Base-by-base conservation (phyloP, 345 rosid genomes). In the Adansonia digitata region DNA sequence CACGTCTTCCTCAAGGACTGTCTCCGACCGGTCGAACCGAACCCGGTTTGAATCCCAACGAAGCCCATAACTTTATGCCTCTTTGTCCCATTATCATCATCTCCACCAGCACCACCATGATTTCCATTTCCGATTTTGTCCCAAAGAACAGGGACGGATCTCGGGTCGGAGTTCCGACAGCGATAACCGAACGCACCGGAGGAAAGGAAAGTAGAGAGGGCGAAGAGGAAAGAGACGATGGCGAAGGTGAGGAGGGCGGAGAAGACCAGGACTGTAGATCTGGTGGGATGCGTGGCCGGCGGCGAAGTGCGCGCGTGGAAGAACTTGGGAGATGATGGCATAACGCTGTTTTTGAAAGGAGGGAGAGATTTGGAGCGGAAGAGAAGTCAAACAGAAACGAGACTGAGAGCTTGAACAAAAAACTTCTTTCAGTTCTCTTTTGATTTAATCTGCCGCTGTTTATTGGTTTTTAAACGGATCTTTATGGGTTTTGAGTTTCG, bases 11-110 rank as follows among this genome's bases (percentile, higher is more conserved):
- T 84, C 69, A 94, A 85, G 2, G 98, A 88, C 62, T 73, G 81
- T 75, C 98, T 84, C 53, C 98, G 85, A 35, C 88, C 94, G 1
- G 75, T 27, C 0, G 97, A 90, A 14, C 75, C 79, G 77, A 92
- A 94, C 29, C 97, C 98, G 46, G 98, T 94, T 72, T 92, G 96
- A 35, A 94, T 94, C 61, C 98, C 97, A n/a, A 94, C 96, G 74
- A 92, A 92, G 2, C 88, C 97, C 96, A 90, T 89, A 26, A 92
- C 96, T 76, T 88, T 88, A 29, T 79, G 94, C 75, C 97, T 88
- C 79, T 83, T 81, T 46, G 60, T 68, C 39, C 26, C 85, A 37
- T 75, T 46, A 37, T 42, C 76, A 2, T 26, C 77, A 57, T 17
- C 71, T 43, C 17, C 48, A n/a, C 46, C 22, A 8, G 17, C 29